Base-by-base conservation (phyloP, 129 eudicot genomes). In the Chrysanthemum seticuspe region DNA sequence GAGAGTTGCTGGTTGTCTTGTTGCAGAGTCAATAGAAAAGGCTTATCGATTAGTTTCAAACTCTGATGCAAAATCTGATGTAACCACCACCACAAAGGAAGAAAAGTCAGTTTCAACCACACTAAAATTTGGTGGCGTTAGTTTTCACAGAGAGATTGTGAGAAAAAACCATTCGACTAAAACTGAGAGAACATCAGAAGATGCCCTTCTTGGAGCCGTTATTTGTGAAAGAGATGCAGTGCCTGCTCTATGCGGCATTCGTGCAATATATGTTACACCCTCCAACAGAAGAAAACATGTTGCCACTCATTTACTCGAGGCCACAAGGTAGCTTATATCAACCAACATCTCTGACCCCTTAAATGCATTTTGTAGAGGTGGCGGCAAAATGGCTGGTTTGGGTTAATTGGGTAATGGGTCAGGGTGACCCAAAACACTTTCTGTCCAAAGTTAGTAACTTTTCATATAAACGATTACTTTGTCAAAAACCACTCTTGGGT, bases 211-310 rank as follows among this genome's bases (percentile, higher is more conserved):
- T 70, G 92, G 98, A 70, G 74, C 85, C 15, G 83, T 86, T 52
- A 69, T 87, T 9, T 86, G 92, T 57, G 89, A 82, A 79, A 86
- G 87, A 70, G 90, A 87, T 74, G 84, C 88, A 71, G 70, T 85
- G 15, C 70, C 88, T 58, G 98, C 91, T 68, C 8, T 65, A 4
- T 92, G 96, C 69, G 98, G 98, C 69, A 78, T 92, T 52, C 87
- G 95, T 74, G 98, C 96, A 83, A 92, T 92, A 73, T 89, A 95
- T 95, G 98, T 92, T 68, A 48, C 91, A 52, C 91, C 88, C n/a
- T 81, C 85, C 47, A 85, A 89, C 72, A 79, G 96, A 82, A 85
- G 98, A 77, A 92, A 92, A 64, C 88, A 62, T 71, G 76, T 85
- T 62, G 98, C 96, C 74, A 92, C 81, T 47, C 70, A 64, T 87